Evolutionary conservation across 2,329 filamentous ascomycete species (phyloP).

Genomic region (Trichoderma harzianum): DNA sequence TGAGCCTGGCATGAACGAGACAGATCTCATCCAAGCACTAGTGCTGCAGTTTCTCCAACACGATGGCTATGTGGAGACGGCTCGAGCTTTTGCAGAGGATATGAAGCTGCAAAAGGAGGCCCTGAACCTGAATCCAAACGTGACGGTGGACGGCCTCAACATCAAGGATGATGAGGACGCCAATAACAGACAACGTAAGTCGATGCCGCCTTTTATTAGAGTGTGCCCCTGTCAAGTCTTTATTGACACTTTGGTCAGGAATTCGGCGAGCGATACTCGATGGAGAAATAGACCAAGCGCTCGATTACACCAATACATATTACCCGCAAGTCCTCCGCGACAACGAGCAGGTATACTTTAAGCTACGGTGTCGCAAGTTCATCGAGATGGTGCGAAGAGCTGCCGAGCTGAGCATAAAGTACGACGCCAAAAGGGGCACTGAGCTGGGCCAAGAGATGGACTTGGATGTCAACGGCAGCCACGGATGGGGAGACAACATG

Average conservation of each 20-base stretch:
- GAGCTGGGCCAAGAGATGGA: slow-evolving; percentile 53
- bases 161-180: slow-evolving; percentile 82
- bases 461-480: slow-evolving; percentile 49
- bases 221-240: neutral
- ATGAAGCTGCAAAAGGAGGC: slow-evolving; percentile 70
- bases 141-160: slow-evolving; percentile 57
- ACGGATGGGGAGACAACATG: slow-evolving; percentile 46
- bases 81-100: slow-evolving; percentile 81
- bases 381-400: slow-evolving; percentile 86
- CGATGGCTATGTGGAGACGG: slow-evolving; percentile 93
- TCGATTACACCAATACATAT: slow-evolving; percentile 74
- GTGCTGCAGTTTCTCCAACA: slow-evolving; percentile 86
- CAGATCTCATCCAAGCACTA: slow-evolving; percentile 75
- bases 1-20: slow-evolving; percentile 65
- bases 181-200: slow-evolving; percentile 76
- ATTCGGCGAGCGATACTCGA: slow-evolving; percentile 85
- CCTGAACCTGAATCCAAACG: slow-evolving; percentile 55
- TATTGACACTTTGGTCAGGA: slow-evolving; percentile 45
- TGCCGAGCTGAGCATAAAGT: slow-evolving; percentile 58
- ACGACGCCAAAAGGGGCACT: slow-evolving; percentile 43
- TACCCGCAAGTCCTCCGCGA: slow-evolving; percentile 78
- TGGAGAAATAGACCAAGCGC: slow-evolving; percentile 84
- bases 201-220: neutral
- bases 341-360: slow-evolving; percentile 84
- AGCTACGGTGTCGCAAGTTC: slow-evolving; percentile 84